Percentiles rank a stretch among this genome's conserved stretches.
Evolutionary conservation across 148 eudicot species (phyloP).

Genomic region (Chenopodium quinoa): DNA sequence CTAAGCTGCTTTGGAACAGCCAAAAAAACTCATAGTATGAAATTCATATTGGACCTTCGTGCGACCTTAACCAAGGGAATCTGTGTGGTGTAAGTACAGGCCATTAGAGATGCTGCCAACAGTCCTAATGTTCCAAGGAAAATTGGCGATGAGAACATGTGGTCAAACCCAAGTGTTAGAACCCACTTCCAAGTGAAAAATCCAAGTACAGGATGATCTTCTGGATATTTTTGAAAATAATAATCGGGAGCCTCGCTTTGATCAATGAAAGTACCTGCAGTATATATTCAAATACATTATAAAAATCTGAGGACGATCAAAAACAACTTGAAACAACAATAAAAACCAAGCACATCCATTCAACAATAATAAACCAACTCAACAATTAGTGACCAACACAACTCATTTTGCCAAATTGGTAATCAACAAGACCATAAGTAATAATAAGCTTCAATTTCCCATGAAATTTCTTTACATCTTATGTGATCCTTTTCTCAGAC

Average conservation of each 20-base stretch:
- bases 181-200: constrained; percentile 94
- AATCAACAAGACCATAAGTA: background rate
- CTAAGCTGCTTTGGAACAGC: constrained; percentile 4
- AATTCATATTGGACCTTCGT: constrained; percentile 57
- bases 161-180: constrained; percentile 79
- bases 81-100: constrained; percentile 96
- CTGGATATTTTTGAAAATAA: constrained; percentile 76
- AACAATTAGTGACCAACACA: background rate
- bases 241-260: constrained; percentile 89
- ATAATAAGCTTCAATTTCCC: background rate
- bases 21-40: background rate
- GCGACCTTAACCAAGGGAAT: constrained; percentile 96
- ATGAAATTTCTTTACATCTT: background rate
- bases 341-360: background rate
- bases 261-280: constrained; percentile 78
- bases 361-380: background rate
- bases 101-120: constrained; percentile 85
- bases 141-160: constrained; percentile 90
- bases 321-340: background rate
- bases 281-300: background rate
- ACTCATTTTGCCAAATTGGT: background rate
- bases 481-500: background rate
- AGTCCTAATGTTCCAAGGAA: constrained; percentile 69
- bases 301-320: background rate
- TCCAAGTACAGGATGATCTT: constrained; percentile 83